Conservation (phyloP, 352 stramenopile species). For the Phytopythium sindhum region DNA sequence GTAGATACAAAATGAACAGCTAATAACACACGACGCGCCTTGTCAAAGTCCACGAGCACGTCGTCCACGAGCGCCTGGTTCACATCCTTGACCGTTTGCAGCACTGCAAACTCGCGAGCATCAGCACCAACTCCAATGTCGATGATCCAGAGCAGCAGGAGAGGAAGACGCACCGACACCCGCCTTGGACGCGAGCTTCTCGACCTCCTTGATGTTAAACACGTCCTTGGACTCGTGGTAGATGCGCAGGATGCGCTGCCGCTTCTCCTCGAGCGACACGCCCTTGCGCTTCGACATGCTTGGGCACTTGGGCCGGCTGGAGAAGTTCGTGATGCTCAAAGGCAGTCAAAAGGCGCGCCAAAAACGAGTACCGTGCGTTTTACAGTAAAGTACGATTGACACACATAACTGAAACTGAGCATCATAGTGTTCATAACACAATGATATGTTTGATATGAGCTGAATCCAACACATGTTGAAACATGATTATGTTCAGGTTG, state of each 20-base stretch:
- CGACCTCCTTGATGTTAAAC: constrained; percentile 85
- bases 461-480: constrained; percentile 1
- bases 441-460: neutral
- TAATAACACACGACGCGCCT: constrained; percentile 37
- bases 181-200: constrained; percentile 83
- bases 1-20: too few species aligned
- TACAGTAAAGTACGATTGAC: neutral
- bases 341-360: neutral
- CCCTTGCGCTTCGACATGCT: constrained; percentile 72
- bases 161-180: constrained; percentile 49
- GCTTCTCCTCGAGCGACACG: constrained; percentile 85
- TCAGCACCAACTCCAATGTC: neutral
- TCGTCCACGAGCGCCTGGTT: constrained; percentile 87
- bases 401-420: too few species aligned
- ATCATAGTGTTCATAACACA: neutral
- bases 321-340: neutral
- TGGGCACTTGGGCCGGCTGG: neutral
- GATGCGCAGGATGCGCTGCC: constrained; percentile 77
- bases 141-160: neutral
- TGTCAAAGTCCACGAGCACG: constrained; percentile 77
- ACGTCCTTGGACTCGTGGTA: constrained; percentile 86
- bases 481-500: neutral
- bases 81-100: constrained; percentile 88
- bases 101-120: constrained; percentile 27
- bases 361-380: neutral